Evolutionary conservation across 768 basidiomycete genomes (phyloP).

Genomic region (Hygrophorus pudorinus): DNA sequence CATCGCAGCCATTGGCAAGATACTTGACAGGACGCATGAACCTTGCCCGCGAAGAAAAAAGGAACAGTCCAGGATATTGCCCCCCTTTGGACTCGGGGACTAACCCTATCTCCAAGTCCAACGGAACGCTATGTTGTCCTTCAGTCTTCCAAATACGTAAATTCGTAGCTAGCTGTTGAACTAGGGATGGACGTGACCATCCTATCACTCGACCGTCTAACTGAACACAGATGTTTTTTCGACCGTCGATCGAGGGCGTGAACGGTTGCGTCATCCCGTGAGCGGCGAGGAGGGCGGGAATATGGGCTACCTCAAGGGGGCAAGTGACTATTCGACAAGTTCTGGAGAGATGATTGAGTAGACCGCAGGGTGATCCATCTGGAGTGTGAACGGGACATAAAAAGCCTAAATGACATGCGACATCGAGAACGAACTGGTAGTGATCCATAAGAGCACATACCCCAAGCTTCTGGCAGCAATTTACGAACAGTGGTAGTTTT

Average conservation of each 20-base stretch:
- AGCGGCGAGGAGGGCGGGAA: conserved; percentile 71
- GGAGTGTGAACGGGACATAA: conserved; percentile 98
- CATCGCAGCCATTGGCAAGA: conserved; percentile 73
- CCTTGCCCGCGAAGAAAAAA: conserved; percentile 78
- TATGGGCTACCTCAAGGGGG: conserved; percentile 62
- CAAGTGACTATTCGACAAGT: conserved; percentile 85
- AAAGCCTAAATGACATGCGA: conserved; percentile 52
- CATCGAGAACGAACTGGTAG: neutral
- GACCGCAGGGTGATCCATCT: conserved; percentile 95
- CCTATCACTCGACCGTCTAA: conserved; percentile 94
- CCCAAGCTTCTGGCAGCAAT: conserved; percentile 96
- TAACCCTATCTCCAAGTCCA: conserved; percentile 91
- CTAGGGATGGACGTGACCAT: conserved; percentile 72
- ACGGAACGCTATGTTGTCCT: conserved; percentile 65
- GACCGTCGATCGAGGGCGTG: conserved; percentile 70
- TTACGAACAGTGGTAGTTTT: conserved; percentile 98
- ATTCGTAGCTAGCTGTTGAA: conserved; percentile 70
- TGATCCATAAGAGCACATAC: conserved; percentile 30
- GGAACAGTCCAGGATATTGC: conserved; percentile 92
- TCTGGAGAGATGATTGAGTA: conserved; percentile 92
- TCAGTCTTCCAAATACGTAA: conserved; percentile 95
- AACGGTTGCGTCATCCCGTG: conserved; percentile 95
- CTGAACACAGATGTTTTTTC: conserved; percentile 77
- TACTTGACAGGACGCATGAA: conserved; percentile 99
- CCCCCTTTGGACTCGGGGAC: conserved; percentile 87